Percentiles rank a stretch among this genome's conserved stretches.
Conservation (phyloP, 495 filamentous ascomycete species). For the Pseudomonodictys pantanalensis region DNA sequence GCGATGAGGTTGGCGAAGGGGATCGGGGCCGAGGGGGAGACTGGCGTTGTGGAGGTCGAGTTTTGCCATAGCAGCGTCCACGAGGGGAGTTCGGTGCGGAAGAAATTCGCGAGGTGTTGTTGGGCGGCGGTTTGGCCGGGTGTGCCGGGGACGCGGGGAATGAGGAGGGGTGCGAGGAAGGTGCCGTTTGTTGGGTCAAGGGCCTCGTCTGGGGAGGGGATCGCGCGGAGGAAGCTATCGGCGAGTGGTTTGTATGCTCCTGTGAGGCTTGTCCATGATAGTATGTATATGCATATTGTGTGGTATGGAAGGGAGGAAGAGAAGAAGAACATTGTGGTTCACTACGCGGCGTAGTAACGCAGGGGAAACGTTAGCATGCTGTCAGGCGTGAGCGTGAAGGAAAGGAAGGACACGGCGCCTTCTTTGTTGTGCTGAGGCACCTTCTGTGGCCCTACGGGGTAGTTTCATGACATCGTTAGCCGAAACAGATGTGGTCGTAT, state of each 20-base stretch:
- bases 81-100: conserved; percentile 63
- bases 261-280: conserved; percentile 21
- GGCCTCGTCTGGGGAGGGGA: conserved; percentile 70
- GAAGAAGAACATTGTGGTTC: background rate
- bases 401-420: background rate
- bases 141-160: conserved; percentile 84
- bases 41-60: conserved; percentile 75
- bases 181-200: conserved; percentile 74
- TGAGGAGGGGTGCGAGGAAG: conserved; percentile 86
- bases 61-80: conserved; percentile 86
- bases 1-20: conserved; percentile 86
- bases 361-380: background rate
- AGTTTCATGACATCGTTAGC: background rate
- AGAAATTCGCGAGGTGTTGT: conserved; percentile 80
- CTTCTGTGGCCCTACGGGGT: background rate
- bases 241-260: conserved; percentile 71
- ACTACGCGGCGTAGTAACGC: background rate
- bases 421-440: background rate
- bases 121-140: conserved; percentile 70
- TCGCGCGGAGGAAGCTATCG: conserved; percentile 60
- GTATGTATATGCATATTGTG: background rate
- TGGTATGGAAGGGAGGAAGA: background rate
- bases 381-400: background rate
- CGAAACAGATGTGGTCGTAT: background rate
- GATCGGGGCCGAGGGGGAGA: conserved; percentile 62